A percentile compares a stretch with the other conserved stretches of the same genome.
Evolutionary conservation across 1,139 yeast genomes (phyloP).

Genomic region (Magnusiomyces tetraspermus): DNA sequence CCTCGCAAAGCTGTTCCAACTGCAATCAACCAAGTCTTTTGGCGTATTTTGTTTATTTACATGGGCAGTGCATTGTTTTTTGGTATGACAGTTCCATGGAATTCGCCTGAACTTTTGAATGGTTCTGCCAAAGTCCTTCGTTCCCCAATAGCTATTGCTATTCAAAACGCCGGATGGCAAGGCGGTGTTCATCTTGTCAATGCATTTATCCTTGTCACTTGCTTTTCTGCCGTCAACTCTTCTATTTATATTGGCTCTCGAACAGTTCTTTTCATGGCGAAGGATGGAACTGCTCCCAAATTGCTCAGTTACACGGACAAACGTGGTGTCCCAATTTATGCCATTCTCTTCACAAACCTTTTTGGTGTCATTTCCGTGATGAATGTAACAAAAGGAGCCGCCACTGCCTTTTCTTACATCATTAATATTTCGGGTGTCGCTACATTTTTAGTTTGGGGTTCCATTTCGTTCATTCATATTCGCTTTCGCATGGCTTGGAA

Average conservation of each 20-base stretch:
- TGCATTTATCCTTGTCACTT: slow-evolving; percentile 61
- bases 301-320: slow-evolving; percentile 46
- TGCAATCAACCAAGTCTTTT: slow-evolving; percentile 74
- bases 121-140: slow-evolving; percentile 40
- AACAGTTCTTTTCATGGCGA: slow-evolving; percentile 49
- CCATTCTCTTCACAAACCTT: slow-evolving; percentile 37
- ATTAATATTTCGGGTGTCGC: slow-evolving; percentile 64
- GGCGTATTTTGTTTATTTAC: slow-evolving; percentile 72
- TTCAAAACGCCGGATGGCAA: slow-evolving; percentile 53
- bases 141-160: slow-evolving; percentile 72
- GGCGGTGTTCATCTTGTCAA: slow-evolving; percentile 66
- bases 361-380: slow-evolving; percentile 49
- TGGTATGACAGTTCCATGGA: slow-evolving; percentile 73
- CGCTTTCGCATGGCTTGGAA: slow-evolving; percentile 45
- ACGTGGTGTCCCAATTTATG: slow-evolving; percentile 52
- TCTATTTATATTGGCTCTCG: slow-evolving; percentile 57
- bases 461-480: slow-evolving; percentile 42
- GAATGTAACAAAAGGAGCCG: slow-evolving; percentile 55
- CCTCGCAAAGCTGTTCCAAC: slow-evolving; percentile 79
- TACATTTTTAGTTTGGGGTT: slow-evolving; percentile 43
- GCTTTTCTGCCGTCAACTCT: slow-evolving; percentile 65
- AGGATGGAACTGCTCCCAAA: slow-evolving; percentile 53
- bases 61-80: slow-evolving; percentile 68
- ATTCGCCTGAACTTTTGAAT: slow-evolving; percentile 42
- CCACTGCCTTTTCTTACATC: slow-evolving; percentile 74